Evolutionary conservation across 192 early-diverging fungal species (phyloP).

Genomic region (Umbelopsis sp.): DNA sequence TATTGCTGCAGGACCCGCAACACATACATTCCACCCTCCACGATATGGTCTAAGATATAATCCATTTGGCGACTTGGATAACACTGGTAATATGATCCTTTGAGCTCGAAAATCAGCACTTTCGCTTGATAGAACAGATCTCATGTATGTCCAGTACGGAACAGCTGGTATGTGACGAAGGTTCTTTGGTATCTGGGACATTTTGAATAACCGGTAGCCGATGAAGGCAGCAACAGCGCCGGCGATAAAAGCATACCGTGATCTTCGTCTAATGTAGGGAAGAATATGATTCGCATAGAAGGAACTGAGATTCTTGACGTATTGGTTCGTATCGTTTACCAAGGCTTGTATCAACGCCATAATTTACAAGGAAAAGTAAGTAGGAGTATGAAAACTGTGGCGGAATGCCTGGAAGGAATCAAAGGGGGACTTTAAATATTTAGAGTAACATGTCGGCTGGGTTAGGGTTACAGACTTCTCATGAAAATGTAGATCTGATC

Average conservation of each 20-base stretch:
- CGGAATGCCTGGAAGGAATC: no score
- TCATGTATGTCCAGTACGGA: not conserved
- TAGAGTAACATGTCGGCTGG: no score
- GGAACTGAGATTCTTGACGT: not conserved
- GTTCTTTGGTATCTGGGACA: not conserved
- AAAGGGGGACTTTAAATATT: no score
- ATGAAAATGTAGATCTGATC: no score
- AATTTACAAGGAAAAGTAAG: no score
- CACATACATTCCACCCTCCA: not conserved
- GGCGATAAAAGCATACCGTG: not conserved
- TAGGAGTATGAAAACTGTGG: no score
- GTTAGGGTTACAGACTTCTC: no score
- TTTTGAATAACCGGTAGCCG: not conserved
- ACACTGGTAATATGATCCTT: not conserved
- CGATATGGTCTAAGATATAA: not conserved
- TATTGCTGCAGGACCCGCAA: not conserved
- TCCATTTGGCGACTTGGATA: not conserved
- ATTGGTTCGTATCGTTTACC: not conserved
- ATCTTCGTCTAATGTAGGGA: not conserved
- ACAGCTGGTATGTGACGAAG: not conserved
- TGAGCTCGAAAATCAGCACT: not conserved
- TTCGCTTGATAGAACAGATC: not conserved
- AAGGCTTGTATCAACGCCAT: not conserved
- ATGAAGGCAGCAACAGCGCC: not conserved
- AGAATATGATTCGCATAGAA: not conserved